Conservation (phyloP, 2,329 filamentous ascomycete genomes). For the Coleophoma cylindrospora region DNA sequence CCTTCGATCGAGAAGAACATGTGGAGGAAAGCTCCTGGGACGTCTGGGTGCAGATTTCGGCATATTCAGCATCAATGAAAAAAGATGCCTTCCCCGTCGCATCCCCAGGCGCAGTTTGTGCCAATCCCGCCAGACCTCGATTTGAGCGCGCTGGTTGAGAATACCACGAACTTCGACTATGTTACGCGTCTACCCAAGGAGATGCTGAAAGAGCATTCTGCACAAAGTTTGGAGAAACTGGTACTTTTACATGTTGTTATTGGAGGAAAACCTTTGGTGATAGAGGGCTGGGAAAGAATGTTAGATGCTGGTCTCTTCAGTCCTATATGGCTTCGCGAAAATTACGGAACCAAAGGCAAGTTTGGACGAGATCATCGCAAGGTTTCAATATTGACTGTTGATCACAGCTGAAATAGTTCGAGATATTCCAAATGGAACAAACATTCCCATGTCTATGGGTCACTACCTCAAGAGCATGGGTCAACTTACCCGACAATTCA, state of each 20-base stretch:
- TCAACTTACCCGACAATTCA: slow-evolving; percentile 79
- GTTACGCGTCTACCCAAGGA: slow-evolving; percentile 74
- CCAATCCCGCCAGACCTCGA: slow-evolving; percentile 85
- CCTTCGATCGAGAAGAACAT: no score
- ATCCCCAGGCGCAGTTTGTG: slow-evolving; percentile 85
- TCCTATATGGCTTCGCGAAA: slow-evolving; percentile 71
- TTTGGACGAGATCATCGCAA: slow-evolving; percentile 10
- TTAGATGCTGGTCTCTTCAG: slow-evolving; percentile 77
- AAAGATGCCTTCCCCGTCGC: slow-evolving; percentile 67
- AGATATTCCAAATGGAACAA: slow-evolving; percentile 67
- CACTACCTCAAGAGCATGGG: slow-evolving; percentile 90
- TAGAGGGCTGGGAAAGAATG: slow-evolving; percentile 78
- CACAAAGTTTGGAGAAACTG: slow-evolving; percentile 79
- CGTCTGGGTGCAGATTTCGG: background rate
- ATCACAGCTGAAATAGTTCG: slow-evolving; percentile 73
- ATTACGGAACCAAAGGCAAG: slow-evolving; percentile 74
- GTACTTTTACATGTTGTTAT: slow-evolving; percentile 80
- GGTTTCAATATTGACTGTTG: slow-evolving; percentile 15
- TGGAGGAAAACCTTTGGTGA: slow-evolving; percentile 81
- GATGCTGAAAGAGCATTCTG: slow-evolving; percentile 71
- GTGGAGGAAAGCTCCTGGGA: no score
- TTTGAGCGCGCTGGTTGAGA: slow-evolving; percentile 68
- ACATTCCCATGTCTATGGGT: slow-evolving; percentile 79
- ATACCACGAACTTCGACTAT: slow-evolving; percentile 80
- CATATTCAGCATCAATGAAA: slow-evolving; percentile 6